These are phyloP conservation scores for Thermothielavioides terrestris DNA, from an alignment of 495 filamentous ascomycete species.

Conservation along the genomic window DNA sequence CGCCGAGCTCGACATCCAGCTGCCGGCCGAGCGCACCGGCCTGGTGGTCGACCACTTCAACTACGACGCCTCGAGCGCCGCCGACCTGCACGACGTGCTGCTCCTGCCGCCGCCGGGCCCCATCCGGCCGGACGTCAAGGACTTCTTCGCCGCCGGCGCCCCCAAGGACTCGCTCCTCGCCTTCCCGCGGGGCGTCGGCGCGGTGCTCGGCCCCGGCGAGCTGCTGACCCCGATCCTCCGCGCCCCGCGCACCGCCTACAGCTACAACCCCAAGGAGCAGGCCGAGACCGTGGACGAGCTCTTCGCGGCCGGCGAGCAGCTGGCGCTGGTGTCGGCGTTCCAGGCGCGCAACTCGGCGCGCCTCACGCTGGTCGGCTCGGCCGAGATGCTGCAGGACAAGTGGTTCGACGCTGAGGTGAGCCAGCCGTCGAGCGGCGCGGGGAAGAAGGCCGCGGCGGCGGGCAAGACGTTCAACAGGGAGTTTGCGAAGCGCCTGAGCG, in stretches of 20 bases:
- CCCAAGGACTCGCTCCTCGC: slow-evolving; percentile 49
- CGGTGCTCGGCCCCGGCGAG: slow-evolving; percentile 66
- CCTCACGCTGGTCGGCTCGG: slow-evolving; percentile 76
- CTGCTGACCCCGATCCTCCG: slow-evolving; percentile 73
- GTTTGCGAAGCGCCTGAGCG: slow-evolving; percentile 73
- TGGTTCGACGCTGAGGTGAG: slow-evolving; percentile 85
- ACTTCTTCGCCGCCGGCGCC: slow-evolving; percentile 65
- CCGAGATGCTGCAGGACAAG: slow-evolving; percentile 75
- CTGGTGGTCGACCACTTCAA: slow-evolving; percentile 92
- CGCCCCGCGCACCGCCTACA: slow-evolving; percentile 77
- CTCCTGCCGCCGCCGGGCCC: slow-evolving; percentile 57
- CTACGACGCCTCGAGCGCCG: slow-evolving; percentile 66
- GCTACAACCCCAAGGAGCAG: slow-evolving; percentile 91
- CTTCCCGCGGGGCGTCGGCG: slow-evolving; percentile 70
- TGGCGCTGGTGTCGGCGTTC: slow-evolving; percentile 71
- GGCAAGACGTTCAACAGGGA: slow-evolving; percentile 66
- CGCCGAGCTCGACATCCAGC: slow-evolving; percentile 81
- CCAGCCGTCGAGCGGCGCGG: slow-evolving; percentile 43
- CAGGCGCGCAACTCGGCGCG: slow-evolving; percentile 91
- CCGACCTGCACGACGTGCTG: slow-evolving; percentile 83
- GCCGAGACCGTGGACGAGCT: slow-evolving; percentile 59
- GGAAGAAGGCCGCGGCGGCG: slow-evolving; percentile 29
- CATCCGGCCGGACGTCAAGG: slow-evolving; percentile 59
- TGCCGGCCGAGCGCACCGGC: slow-evolving; percentile 72
- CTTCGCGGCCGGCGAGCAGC: slow-evolving; percentile 72